Percentiles rank a stretch among this genome's conserved stretches.
Conservation (phyloP, 129 eudicot genomes). For the Pseudognaphalium luteoalbum region DNA sequence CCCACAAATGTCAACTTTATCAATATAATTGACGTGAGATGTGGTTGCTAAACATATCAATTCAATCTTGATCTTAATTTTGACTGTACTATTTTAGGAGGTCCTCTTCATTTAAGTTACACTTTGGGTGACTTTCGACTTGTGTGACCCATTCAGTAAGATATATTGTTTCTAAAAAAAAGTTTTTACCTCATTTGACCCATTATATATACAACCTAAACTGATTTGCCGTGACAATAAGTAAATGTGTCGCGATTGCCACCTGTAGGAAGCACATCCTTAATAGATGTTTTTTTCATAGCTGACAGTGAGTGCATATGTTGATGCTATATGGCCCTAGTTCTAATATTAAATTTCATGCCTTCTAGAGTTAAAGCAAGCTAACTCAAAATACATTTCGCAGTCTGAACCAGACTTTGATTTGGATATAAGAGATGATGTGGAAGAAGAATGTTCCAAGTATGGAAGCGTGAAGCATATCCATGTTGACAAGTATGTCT, state of each 20-base stretch:
- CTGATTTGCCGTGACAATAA: not conserved
- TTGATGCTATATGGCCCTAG: not conserved
- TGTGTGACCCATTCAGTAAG: not conserved
- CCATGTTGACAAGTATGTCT: conserved; percentile 82
- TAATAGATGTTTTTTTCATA: not conserved
- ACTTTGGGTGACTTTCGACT: not conserved
- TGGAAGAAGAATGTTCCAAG: conserved; percentile 85
- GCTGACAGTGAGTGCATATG: not conserved
- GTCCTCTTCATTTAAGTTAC: not conserved
- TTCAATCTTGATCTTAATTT: not conserved
- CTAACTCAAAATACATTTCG: conserved; percentile 21
- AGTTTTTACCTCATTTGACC: not conserved
- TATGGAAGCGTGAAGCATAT: conserved; percentile 84
- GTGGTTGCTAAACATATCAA: not conserved
- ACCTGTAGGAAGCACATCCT: not conserved
- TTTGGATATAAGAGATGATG: conserved; percentile 89
- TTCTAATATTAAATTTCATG: not conserved
- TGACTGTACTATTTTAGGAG: not conserved
- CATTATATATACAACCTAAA: not conserved
- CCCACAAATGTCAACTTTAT: not conserved
- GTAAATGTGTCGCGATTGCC: conserved; percentile 1
- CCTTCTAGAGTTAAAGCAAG: not conserved
- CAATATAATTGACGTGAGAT: not conserved
- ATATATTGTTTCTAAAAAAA: not conserved
- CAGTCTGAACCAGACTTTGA: conserved; percentile 94